Conservation (phyloP, 2,329 filamentous ascomycete genomes). For the Claviceps sp. region DNA sequence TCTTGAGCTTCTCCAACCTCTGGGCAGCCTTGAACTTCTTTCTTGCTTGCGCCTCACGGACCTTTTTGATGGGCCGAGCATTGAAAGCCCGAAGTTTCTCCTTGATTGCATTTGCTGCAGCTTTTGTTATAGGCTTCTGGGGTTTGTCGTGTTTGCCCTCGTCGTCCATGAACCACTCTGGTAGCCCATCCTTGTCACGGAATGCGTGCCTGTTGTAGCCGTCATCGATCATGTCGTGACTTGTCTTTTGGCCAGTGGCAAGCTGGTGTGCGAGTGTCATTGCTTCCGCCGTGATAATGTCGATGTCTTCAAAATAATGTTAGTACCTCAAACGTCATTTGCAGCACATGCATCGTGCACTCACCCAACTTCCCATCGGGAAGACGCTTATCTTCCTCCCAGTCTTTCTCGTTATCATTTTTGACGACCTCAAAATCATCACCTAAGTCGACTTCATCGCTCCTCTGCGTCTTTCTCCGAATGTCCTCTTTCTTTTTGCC, state of each 20-base stretch:
- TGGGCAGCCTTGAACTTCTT: conserved; percentile 96
- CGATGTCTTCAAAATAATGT: conserved; percentile 51
- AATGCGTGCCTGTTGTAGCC: conserved; percentile 88
- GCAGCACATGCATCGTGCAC: conserved; percentile 7
- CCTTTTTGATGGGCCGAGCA: conserved; percentile 96
- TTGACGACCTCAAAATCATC: conserved; percentile 51
- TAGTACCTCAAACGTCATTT: not conserved
- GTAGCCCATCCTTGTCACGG: conserved; percentile 80
- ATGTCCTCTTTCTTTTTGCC: conserved; percentile 10
- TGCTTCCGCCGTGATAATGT: conserved; percentile 98
- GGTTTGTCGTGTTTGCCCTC: conserved; percentile 71
- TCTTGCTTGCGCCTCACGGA: conserved; percentile 85
- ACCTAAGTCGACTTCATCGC: conserved; percentile 25
- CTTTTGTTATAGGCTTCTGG: conserved; percentile 82
- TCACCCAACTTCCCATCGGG: conserved; percentile 50
- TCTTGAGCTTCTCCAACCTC: conserved; percentile 83
- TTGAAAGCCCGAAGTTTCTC: conserved; percentile 89
- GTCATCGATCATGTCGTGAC: conserved; percentile 72
- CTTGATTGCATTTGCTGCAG: conserved; percentile 81
- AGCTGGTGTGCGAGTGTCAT: conserved; percentile 94
- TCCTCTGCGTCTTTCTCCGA: conserved; percentile 5
- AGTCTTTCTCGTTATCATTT: conserved; percentile 38
- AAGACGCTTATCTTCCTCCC: conserved; percentile 52
- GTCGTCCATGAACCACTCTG: conserved; percentile 97
- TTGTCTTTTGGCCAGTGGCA: conserved; percentile 71